A percentile compares a stretch with the other conserved stretches of the same genome.
Evolutionary conservation across 345 rosid genomes (phyloP).

Genomic region (Bretschneidera sinensis): DNA sequence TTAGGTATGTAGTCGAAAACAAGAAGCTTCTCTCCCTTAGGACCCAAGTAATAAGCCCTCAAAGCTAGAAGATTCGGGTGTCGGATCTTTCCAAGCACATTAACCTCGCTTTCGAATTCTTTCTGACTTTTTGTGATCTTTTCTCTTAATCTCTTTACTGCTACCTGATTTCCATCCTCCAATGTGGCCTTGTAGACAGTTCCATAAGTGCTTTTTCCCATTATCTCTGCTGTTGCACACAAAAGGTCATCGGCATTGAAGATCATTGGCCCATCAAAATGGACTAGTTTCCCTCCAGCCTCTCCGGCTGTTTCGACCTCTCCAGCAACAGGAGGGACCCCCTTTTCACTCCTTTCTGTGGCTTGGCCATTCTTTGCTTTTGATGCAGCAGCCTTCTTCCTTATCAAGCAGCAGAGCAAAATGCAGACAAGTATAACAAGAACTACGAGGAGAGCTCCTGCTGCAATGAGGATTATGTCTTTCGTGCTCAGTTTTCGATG

Average conservation of each 20-base stretch:
- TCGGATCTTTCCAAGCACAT: slow-evolving; percentile 62
- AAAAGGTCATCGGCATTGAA: slow-evolving; percentile 93
- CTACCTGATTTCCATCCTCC: slow-evolving; percentile 91
- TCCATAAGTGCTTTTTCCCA: slow-evolving; percentile 94
- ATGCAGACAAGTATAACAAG: slow-evolving; percentile 54
- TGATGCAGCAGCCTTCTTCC: slow-evolving; percentile 39
- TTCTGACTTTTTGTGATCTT: slow-evolving; percentile 74
- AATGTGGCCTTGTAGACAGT: slow-evolving; percentile 93
- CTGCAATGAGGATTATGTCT: slow-evolving; percentile 73
- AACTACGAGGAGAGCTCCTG: slow-evolving; percentile 55
- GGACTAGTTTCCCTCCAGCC: slow-evolving; percentile 86
- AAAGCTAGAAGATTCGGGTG: slow-evolving; percentile 81
- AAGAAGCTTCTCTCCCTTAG: slow-evolving; percentile 94
- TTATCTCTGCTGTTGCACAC: slow-evolving; percentile 96
- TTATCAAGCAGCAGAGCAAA: slow-evolving; percentile 63
- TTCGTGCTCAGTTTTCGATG: slow-evolving; percentile 51
- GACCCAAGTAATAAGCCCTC: slow-evolving; percentile 89
- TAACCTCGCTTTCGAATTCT: slow-evolving; percentile 78
- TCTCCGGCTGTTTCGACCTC: slow-evolving; percentile 72
- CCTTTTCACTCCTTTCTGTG: slow-evolving; percentile 38
- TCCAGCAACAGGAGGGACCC: slow-evolving; percentile 22
- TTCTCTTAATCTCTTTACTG: slow-evolving; percentile 85
- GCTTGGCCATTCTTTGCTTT: slow-evolving; percentile 38
- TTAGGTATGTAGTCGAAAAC: slow-evolving; percentile 89
- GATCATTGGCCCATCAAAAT: slow-evolving; percentile 84